Percentiles rank a stretch among this genome's conserved stretches.
Conservation (phyloP, 2,329 filamentous ascomycete species). For the Aureobasidium namibiae region DNA sequence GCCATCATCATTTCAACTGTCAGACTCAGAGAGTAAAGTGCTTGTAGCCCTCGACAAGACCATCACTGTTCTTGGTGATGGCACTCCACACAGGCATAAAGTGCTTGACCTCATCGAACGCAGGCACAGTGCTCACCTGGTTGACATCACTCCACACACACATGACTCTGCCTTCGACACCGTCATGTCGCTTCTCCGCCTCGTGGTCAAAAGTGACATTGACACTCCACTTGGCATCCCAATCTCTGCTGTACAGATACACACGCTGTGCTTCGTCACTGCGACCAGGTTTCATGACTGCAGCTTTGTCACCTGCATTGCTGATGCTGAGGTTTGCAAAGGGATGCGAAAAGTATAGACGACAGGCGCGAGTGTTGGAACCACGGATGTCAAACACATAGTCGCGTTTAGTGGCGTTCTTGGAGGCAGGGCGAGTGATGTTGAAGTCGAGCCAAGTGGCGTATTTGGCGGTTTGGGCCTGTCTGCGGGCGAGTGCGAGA, state of each 20-base stretch:
- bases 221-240: conserved; percentile 68
- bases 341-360: conserved; percentile 61
- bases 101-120: conserved; percentile 68
- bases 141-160: conserved; percentile 91
- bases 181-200: conserved; percentile 23
- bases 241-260: conserved; percentile 74
- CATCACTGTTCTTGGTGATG: conserved; percentile 66
- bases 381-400: conserved; percentile 55
- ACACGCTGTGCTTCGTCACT: conserved; percentile 54
- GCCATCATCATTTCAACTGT: background rate
- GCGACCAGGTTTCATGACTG: conserved; percentile 36
- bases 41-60: conserved; percentile 73
- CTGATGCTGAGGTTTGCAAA: conserved; percentile 57
- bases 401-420: conserved; percentile 44
- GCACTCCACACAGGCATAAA: conserved; percentile 76
- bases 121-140: conserved; percentile 61
- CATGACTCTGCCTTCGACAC: conserved; percentile 56
- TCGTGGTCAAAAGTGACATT: background rate
- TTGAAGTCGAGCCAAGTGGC: conserved; percentile 58
- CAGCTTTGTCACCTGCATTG: conserved; percentile 41
- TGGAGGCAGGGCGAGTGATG: conserved; percentile 39
- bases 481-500: conserved; percentile 15
- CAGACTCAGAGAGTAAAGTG: conserved; percentile 39
- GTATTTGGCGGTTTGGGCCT: background rate
- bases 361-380: conserved; percentile 70